These are phyloP conservation scores for Globisporangium ultimum DNA, from an alignment of 352 stramenopile species.

Conservation along the genomic window DNA sequence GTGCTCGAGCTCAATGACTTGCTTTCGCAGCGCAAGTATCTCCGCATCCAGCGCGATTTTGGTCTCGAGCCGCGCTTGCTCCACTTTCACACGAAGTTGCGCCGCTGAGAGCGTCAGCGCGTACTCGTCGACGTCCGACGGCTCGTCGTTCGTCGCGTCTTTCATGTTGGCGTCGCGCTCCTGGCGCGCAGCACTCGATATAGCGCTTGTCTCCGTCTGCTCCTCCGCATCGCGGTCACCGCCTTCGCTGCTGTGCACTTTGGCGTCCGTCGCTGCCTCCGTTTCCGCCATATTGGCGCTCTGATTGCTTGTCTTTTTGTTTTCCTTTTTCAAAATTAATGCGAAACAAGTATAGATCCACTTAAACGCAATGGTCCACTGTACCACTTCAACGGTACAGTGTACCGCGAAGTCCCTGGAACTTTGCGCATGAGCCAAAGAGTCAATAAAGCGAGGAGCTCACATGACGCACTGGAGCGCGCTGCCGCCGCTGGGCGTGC, in stretches of 20 bases:
- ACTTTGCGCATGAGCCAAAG: too few species aligned
- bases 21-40: constrained; percentile 35
- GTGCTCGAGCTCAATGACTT: constrained; percentile 39
- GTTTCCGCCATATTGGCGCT: too few species aligned
- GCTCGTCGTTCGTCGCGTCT: neutral
- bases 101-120: constrained; percentile 31
- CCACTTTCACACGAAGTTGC: constrained; percentile 48
- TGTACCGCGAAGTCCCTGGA: neutral
- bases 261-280: too few species aligned
- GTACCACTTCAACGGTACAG: neutral
- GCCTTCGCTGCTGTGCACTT: too few species aligned
- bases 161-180: neutral
- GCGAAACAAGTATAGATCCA: constrained; percentile 3
- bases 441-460: too few species aligned
- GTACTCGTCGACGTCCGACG: constrained; percentile 18
- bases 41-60: constrained; percentile 51
- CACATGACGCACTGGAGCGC: too few species aligned
- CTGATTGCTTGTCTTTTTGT: too few species aligned
- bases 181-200: too few species aligned
- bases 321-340: neutral
- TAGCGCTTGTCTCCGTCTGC: neutral
- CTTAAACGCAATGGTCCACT: neutral
- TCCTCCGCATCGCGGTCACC: too few species aligned
- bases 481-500: too few species aligned
- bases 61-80: constrained; percentile 49